These are phyloP conservation scores for Claviceps pusilla DNA, from an alignment of 2,329 filamentous ascomycete species.

Conservation along the genomic window DNA sequence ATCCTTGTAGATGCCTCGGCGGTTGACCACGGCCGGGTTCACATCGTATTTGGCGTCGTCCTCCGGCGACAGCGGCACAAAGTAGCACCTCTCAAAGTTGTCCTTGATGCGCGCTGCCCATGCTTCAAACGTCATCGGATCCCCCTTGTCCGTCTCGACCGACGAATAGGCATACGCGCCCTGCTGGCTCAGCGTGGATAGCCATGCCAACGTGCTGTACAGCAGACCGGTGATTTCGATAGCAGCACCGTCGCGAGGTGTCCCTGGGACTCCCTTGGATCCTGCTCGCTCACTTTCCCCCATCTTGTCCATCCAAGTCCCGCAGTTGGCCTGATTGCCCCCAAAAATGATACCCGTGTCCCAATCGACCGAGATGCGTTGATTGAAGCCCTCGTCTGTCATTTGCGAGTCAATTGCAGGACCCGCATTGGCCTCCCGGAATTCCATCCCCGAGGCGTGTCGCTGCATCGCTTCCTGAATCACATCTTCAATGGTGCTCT, in stretches of 20 bases:
- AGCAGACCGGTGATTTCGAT: conserved; percentile 88
- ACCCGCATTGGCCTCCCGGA: conserved; percentile 88
- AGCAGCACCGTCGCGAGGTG: conserved; percentile 89
- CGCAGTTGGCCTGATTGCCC: conserved; percentile 86
- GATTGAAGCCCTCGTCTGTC: conserved; percentile 81
- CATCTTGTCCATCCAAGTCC: conserved; percentile 99
- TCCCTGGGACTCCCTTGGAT: conserved; percentile 86
- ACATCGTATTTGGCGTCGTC: conserved; percentile 70
- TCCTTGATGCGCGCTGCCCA: conserved; percentile 70
- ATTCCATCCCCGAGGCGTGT: conserved; percentile 80
- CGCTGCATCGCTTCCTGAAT: conserved; percentile 88
- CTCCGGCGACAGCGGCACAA: conserved; percentile 52
- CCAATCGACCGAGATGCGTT: conserved; percentile 86
- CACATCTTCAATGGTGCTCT: conserved; percentile 72
- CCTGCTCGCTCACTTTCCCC: conserved; percentile 86
- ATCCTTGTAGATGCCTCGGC: conserved; percentile 95
- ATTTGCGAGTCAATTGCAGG: conserved; percentile 82
- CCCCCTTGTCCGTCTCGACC: conserved; percentile 50
- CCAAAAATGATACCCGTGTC: conserved; percentile 78
- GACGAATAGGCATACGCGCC: conserved; percentile 60
- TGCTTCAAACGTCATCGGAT: conserved; percentile 50
- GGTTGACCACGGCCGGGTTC: conserved; percentile 65
- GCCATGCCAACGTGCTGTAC: conserved; percentile 80
- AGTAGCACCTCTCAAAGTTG: conserved; percentile 90
- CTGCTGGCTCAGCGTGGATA: conserved; percentile 48